Conservation (phyloP, 2,329 filamentous ascomycete genomes). For the Xylaria sp. region DNA sequence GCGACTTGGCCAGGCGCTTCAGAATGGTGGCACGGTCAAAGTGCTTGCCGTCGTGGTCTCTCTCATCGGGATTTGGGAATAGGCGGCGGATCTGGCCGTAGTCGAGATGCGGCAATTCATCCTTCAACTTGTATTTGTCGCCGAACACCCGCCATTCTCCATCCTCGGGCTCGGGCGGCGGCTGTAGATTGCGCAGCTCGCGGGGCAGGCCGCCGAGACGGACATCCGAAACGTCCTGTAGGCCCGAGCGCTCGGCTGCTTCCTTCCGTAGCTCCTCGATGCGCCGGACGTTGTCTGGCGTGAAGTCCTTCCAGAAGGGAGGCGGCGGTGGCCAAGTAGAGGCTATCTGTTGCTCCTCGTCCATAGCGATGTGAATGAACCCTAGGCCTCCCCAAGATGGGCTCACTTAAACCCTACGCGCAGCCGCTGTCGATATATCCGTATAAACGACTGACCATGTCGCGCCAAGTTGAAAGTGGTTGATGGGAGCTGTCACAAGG, state of each 20-base stretch:
- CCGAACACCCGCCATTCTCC: conserved; percentile 60
- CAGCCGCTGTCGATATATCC: background rate
- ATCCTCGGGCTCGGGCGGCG: conserved; percentile 80
- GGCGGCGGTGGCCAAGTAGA: conserved; percentile 87
- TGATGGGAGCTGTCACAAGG: background rate
- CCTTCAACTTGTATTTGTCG: conserved; percentile 35
- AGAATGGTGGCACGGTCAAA: conserved; percentile 75
- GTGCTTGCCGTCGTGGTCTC: conserved; percentile 64
- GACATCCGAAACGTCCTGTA: conserved; percentile 51
- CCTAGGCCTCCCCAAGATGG: background rate
- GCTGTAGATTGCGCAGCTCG: conserved; percentile 81
- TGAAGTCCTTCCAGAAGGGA: conserved; percentile 91
- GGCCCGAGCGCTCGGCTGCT: conserved; percentile 50
- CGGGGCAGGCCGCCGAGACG: conserved; percentile 66
- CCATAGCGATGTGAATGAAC: conserved; percentile 39
- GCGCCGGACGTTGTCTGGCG: conserved; percentile 74
- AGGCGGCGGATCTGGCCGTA: conserved; percentile 75
- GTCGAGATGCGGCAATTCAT: conserved; percentile 68
- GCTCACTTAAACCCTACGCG: background rate
- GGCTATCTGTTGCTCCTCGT: conserved; percentile 56
- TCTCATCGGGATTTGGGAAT: conserved; percentile 57
- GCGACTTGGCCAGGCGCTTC: conserved; percentile 82
- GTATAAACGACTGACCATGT: no score
- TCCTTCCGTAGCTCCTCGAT: conserved; percentile 58
- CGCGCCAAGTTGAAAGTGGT: background rate